Evolutionary conservation across 768 basidiomycete genomes (phyloP).

Genomic region (Kwoniella sp.): DNA sequence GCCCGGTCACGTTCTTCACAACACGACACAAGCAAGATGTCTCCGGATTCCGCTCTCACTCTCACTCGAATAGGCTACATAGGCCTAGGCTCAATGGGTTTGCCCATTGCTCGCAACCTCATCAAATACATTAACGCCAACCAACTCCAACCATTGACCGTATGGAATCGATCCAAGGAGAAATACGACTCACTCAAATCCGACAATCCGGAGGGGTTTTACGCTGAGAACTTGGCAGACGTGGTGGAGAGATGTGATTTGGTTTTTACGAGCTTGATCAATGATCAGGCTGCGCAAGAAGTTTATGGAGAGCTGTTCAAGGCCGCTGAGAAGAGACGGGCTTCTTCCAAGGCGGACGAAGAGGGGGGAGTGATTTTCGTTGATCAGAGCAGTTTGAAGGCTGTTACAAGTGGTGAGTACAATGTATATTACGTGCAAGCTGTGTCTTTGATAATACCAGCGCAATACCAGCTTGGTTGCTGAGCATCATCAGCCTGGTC

Average conservation of each 20-base stretch:
- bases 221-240: conserved; percentile 19
- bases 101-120: conserved; percentile 26
- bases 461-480: too few species aligned
- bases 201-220: not conserved
- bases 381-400: conserved; percentile 32
- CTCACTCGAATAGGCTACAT: conserved; percentile 25
- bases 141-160: conserved; percentile 9
- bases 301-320: conserved; percentile 24
- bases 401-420: conserved; percentile 31
- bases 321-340: conserved; percentile 4
- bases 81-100: conserved; percentile 35
- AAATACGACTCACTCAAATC: conserved; percentile 26
- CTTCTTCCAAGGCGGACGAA: not conserved
- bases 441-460: too few species aligned
- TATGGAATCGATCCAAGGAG: conserved; percentile 30
- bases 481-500: too few species aligned
- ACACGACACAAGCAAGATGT: too few species aligned
- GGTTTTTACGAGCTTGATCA: conserved; percentile 30
- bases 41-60: not conserved
- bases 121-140: conserved; percentile 20
- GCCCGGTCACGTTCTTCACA: too few species aligned
- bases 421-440: too few species aligned
- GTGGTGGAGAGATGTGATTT: conserved; percentile 26
- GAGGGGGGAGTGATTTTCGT: conserved; percentile 28
- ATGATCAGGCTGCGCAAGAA: conserved; percentile 32